Evolutionary conservation across 163 green algal genomes (phyloP).

Genomic region (Picocystis sp.): DNA sequence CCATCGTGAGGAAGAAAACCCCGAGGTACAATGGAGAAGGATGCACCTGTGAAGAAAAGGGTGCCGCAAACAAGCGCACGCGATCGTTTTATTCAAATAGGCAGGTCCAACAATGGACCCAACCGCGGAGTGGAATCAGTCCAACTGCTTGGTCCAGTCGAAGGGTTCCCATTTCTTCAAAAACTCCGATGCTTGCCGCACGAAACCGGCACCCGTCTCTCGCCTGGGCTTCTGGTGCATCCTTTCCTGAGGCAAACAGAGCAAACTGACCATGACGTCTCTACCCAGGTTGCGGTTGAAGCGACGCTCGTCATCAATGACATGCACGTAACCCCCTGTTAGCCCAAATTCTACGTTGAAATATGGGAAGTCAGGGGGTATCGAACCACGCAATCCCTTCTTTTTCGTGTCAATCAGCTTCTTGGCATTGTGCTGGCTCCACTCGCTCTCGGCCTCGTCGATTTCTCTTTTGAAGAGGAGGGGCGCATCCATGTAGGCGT

Average conservation of each 20-base stretch:
- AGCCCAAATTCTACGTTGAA: slow-evolving; percentile 76
- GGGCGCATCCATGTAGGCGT: slow-evolving; percentile 36
- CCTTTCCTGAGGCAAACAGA: slow-evolving; percentile 44
- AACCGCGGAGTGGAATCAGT: not conserved
- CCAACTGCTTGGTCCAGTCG: slow-evolving; percentile 66
- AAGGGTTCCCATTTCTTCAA: slow-evolving; percentile 39
- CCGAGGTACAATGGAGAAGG: too few species aligned
- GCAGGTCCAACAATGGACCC: too few species aligned
- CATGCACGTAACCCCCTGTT: slow-evolving; percentile 60
- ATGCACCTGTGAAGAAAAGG: too few species aligned
- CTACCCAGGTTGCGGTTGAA: slow-evolving; percentile 62
- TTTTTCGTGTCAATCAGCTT: slow-evolving; percentile 60
- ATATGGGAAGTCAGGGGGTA: slow-evolving; percentile 91
- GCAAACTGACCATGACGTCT: slow-evolving; percentile 34
- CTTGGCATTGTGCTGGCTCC: slow-evolving; percentile 82
- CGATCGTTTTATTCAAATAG: too few species aligned
- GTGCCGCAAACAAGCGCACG: too few species aligned
- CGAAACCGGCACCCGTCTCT: slow-evolving; percentile 28
- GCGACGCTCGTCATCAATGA: slow-evolving; percentile 79
- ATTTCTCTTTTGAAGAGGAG: slow-evolving; percentile 83
- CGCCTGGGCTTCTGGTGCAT: slow-evolving; percentile 34
- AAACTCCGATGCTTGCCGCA: slow-evolving; percentile 48
- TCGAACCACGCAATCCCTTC: slow-evolving; percentile 69
- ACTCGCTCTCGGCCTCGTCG: slow-evolving; percentile 76
- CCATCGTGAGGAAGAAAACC: too few species aligned